Evolutionary conservation across 345 rosid genomes (phyloP).

Genomic region (Lagerstroemia speciosa): DNA sequence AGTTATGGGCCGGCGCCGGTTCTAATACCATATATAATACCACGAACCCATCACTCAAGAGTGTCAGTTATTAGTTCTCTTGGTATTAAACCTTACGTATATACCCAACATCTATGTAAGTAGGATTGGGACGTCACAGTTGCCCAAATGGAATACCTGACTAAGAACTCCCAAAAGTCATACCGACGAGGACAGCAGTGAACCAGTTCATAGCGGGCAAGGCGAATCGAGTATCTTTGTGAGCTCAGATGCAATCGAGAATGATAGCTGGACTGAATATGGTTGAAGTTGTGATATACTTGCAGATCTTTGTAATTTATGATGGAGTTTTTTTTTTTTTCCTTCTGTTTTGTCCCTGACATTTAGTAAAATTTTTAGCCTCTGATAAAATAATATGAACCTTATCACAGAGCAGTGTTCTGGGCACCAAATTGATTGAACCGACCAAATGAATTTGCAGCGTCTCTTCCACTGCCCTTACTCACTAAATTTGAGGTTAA

Average conservation of each 20-base stretch:
- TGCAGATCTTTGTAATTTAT: background rate
- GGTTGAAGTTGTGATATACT: background rate
- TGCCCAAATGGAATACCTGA: slow-evolving; percentile 90
- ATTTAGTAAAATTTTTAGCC: background rate
- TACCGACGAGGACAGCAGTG: slow-evolving; percentile 98
- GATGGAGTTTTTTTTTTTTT: too few species aligned
- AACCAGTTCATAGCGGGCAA: slow-evolving; percentile 94
- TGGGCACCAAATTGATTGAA: too few species aligned
- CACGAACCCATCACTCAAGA: too few species aligned
- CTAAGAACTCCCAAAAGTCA: slow-evolving; percentile 92
- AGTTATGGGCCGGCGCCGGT: too few species aligned
- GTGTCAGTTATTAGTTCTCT: too few species aligned
- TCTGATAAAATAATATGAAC: background rate
- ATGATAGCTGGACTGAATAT: slow-evolving; percentile 16
- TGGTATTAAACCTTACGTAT: too few species aligned
- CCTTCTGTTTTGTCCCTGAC: background rate
- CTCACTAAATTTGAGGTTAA: too few species aligned
- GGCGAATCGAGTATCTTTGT: slow-evolving; percentile 64
- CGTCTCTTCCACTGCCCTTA: too few species aligned
- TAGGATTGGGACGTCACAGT: too few species aligned
- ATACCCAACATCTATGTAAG: too few species aligned
- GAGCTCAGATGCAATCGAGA: slow-evolving; percentile 38
- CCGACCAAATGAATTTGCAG: too few species aligned
- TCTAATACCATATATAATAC: too few species aligned
- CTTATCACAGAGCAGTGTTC: background rate